Percentiles rank a stretch among this genome's conserved stretches.
phyloP scores from a whole-genome alignment of 148 eudicot genomes.

The Heliosperma pusillum region DNA sequence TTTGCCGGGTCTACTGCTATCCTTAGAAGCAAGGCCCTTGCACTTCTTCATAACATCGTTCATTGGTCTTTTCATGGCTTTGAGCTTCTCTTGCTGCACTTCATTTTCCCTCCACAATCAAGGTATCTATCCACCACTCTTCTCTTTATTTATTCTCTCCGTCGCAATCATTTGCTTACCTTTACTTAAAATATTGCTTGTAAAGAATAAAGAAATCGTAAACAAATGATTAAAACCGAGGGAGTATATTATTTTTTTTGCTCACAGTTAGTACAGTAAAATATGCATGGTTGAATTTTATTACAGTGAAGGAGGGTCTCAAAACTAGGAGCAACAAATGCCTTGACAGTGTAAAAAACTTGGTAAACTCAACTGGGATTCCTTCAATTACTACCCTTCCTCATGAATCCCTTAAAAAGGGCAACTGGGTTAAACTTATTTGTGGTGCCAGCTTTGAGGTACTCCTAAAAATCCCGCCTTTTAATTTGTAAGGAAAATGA shows the following conservation, averaged over 20 bases:
- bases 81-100: conserved; percentile 40
- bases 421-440: conserved; percentile 95
- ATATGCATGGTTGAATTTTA: neutral
- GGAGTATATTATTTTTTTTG: no score
- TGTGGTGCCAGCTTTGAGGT: conserved; percentile 99
- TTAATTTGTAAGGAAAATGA: neutral
- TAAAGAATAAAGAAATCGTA: no score
- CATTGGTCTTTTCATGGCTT: conserved; percentile 30
- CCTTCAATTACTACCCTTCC: conserved; percentile 46
- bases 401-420: conserved; percentile 50
- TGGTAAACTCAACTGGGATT: conserved; percentile 41
- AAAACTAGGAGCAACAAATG: conserved; percentile 26
- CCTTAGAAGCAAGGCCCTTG: no score
- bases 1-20: no score
- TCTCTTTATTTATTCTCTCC: neutral
- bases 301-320: conserved; percentile 26
- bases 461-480: neutral
- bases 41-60: no score
- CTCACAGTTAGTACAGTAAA: neutral
- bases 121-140: conserved; percentile 9
- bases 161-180: neutral
- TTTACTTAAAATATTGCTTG: neutral
- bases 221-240: no score
- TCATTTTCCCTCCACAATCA: conserved; percentile 32
- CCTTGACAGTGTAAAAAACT: conserved; percentile 39